Evolutionary conservation across 306 rosid species (phyloP), one percentile per base, ranked within the genome.

Genomic region (Mimosa pudica): DNA sequence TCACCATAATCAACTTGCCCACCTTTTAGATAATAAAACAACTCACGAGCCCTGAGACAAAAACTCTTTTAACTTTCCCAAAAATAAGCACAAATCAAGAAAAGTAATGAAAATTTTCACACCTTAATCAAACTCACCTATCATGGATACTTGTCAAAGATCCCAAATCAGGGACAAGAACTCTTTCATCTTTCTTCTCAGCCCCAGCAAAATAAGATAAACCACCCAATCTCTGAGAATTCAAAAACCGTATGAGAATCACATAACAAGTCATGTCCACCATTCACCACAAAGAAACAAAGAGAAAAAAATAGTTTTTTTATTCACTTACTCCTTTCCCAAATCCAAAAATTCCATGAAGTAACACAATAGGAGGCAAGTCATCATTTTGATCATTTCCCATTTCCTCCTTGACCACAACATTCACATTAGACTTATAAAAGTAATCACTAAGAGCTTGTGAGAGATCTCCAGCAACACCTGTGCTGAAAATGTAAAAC

Each of bases 101-200:
- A 62, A 12, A 67, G 3, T 33, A 72, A 63, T 10, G 58, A 18
- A 12, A 46, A 20, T 67, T 49, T 36, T 30, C 38, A 46, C 55
- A 13, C 74, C 45, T 12, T 44, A 74, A 17, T 6, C 55, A 62
- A 49, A 62, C 88, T 47, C 55, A 91, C 99, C 99, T 89, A 71
- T 96, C 99, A 54, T 96, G 84, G 80, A 96, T 47, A 76, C 99
- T 93, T 49, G 99, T 96, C 38, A 96, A 78, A 73, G 99, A 96
- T 14, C 99, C 99, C 86, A 96, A 90, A 91, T 96, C 99, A 64
- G 99, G 99, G 8, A 96, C 98, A 41, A 96, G 97, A 81, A 93
- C 98, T 85, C 96, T 90, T 30, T 90, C 96, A 81, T 93, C 99
- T 62, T 88, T 96, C 93, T 93, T 93, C 92, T 96, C 99, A 2